Evolutionary conservation across 176 grass and related monocot species (phyloP).

Genomic region (Phragmites australis): DNA sequence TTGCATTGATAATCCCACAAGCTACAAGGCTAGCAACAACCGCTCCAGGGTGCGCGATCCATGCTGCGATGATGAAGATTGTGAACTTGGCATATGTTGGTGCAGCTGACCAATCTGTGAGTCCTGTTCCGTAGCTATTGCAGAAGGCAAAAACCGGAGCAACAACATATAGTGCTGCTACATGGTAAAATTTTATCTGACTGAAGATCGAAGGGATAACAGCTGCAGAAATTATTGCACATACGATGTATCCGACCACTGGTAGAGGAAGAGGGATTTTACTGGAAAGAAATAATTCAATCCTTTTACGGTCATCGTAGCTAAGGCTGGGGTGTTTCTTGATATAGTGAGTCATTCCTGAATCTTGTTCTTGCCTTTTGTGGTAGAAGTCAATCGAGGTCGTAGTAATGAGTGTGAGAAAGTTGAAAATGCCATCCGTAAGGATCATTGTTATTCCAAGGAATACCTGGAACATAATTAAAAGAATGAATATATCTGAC

Average conservation of each 20-base stretch:
- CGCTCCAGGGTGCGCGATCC: constrained; percentile 34
- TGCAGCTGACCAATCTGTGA: constrained; percentile 53
- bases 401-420: constrained; percentile 26
- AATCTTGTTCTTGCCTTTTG: constrained; percentile 24
- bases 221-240: neutral
- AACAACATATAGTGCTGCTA: constrained; percentile 19
- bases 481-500: neutral
- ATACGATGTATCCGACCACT: constrained; percentile 19
- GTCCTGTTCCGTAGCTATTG: constrained; percentile 51
- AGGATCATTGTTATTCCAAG: constrained; percentile 60
- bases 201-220: constrained; percentile 35
- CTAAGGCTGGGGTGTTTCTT: constrained; percentile 44
- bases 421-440: constrained; percentile 55
- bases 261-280: constrained; percentile 5
- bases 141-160: constrained; percentile 38
- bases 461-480: constrained; percentile 46
- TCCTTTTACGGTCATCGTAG: constrained; percentile 66
- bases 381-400: constrained; percentile 45
- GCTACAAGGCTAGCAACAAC: constrained; percentile 44
- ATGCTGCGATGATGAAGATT: constrained; percentile 47
- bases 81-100: constrained; percentile 35
- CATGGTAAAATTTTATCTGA: constrained; percentile 50
- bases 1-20: constrained; percentile 32
- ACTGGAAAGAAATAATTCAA: constrained; percentile 40
- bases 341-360: constrained; percentile 18